phyloP scores from a whole-genome alignment of 2,329 filamentous ascomycete genomes.

The Penicillium expansum region DNA sequence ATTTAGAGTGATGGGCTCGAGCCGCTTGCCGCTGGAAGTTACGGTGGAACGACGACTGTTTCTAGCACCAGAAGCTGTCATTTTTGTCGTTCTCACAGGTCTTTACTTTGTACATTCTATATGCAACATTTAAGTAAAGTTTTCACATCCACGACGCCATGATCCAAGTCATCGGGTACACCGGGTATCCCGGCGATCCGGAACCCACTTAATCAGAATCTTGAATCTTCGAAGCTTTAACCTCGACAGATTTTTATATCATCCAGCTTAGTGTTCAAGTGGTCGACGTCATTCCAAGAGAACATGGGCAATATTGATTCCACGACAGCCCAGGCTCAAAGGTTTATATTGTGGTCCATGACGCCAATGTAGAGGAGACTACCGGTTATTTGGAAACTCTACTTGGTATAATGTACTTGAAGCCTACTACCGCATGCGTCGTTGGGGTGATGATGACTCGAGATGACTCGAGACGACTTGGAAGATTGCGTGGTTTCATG shows the following conservation, averaged over 20 bases:
- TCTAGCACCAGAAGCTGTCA: no score
- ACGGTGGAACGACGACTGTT: no score
- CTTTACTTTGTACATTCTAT: no score
- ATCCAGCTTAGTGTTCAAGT: background rate
- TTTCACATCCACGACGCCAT: slow-evolving; percentile 4
- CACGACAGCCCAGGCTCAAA: background rate
- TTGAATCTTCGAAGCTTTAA: background rate
- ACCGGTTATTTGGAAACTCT: background rate
- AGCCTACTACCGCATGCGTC: background rate
- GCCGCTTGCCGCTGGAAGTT: no score
- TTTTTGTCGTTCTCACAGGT: no score
- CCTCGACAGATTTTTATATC: background rate
- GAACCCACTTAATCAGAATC: background rate
- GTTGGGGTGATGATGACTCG: background rate
- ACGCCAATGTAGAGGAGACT: background rate
- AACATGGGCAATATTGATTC: background rate
- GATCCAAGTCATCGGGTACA: background rate
- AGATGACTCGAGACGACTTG: background rate
- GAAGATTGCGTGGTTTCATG: background rate
- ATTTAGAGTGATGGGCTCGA: no score
- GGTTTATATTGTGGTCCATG: background rate
- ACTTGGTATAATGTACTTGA: background rate
- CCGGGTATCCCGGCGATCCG: background rate
- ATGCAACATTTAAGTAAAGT: background rate
- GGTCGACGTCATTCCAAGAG: slow-evolving; percentile 3